These are phyloP conservation scores for Oryza meyeriana DNA, from an alignment of 176 grass and related monocot species.

Conservation along the genomic window DNA sequence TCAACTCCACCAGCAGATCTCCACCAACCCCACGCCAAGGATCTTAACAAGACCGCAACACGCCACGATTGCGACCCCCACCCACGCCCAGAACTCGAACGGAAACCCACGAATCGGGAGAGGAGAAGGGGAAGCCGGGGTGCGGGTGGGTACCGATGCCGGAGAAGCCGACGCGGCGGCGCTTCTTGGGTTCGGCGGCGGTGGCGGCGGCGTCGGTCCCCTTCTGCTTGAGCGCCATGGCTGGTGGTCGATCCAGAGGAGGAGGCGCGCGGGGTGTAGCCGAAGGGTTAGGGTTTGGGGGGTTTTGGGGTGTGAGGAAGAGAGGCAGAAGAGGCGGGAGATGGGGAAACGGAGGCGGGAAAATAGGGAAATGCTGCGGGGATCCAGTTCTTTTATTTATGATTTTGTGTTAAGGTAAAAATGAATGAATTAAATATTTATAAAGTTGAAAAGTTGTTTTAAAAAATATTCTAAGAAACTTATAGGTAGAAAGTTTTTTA, in stretches of 20 bases:
- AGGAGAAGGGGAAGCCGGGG: background rate
- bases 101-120: background rate
- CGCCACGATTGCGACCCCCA: background rate
- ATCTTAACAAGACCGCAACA: background rate
- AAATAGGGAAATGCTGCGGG: slow-evolving; percentile 35
- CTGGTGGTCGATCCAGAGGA: slow-evolving; percentile 2
- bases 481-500: no score
- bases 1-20: background rate
- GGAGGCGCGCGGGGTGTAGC: background rate
- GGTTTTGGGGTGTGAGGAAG: background rate
- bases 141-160: slow-evolving; percentile 43
- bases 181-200: slow-evolving; percentile 64
- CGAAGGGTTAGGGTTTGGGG: slow-evolving; percentile 46
- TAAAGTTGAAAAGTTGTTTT: no score
- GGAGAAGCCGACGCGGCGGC: slow-evolving; percentile 80
- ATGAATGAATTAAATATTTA: no score
- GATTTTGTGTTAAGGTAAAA: no score
- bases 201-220: slow-evolving; percentile 26
- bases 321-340: slow-evolving; percentile 4
- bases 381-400: no score
- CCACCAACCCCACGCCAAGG: background rate
- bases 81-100: background rate
- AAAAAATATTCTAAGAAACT: no score
- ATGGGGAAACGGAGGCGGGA: slow-evolving; percentile 19
- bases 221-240: slow-evolving; percentile 94